These are phyloP conservation scores for Nannochloris sp. DNA, from an alignment of 139 green algal species.

Conservation along the genomic window DNA sequence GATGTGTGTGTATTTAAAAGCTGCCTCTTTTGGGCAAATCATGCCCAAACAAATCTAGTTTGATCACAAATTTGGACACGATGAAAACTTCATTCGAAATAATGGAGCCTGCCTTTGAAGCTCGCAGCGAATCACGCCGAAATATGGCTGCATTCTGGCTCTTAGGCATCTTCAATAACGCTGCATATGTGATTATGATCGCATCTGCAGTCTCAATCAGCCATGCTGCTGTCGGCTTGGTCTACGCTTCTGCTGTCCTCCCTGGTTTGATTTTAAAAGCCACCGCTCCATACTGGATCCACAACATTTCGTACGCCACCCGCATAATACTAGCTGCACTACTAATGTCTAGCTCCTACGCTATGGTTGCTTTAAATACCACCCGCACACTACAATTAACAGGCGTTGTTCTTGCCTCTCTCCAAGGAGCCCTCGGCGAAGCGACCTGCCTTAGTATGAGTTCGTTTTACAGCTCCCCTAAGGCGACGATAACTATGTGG, in stretches of 20 bases:
- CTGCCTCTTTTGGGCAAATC: not conserved
- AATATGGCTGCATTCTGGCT: constrained; percentile 31
- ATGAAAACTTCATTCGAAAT: not conserved
- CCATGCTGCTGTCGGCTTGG: constrained; percentile 40
- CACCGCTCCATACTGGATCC: constrained; percentile 42
- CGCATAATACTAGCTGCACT: constrained; percentile 22
- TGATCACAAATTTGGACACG: not conserved
- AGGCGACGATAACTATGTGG: constrained; percentile 21
- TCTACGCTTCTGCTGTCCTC: constrained; percentile 50
- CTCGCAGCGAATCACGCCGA: not conserved
- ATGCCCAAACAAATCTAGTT: not conserved
- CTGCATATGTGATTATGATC: constrained; percentile 62
- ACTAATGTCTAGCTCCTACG: constrained; percentile 42
- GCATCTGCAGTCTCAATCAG: constrained; percentile 50
- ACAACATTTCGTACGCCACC: constrained; percentile 29
- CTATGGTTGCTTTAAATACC: constrained; percentile 28
- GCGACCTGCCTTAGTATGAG: constrained; percentile 44
- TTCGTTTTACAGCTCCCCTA: constrained; percentile 19
- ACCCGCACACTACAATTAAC: constrained; percentile 31
- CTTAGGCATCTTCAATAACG: constrained; percentile 46
- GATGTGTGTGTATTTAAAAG: not conserved
- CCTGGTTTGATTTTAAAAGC: constrained; percentile 48
- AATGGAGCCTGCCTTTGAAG: not conserved
- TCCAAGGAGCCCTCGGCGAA: constrained; percentile 55
- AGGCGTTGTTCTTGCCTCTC: constrained; percentile 40